Evolutionary conservation across 2,329 filamentous ascomycete genomes (phyloP), one percentile per base, ranked within the genome.

Genomic region (Orbilia blumenaviensis): DNA sequence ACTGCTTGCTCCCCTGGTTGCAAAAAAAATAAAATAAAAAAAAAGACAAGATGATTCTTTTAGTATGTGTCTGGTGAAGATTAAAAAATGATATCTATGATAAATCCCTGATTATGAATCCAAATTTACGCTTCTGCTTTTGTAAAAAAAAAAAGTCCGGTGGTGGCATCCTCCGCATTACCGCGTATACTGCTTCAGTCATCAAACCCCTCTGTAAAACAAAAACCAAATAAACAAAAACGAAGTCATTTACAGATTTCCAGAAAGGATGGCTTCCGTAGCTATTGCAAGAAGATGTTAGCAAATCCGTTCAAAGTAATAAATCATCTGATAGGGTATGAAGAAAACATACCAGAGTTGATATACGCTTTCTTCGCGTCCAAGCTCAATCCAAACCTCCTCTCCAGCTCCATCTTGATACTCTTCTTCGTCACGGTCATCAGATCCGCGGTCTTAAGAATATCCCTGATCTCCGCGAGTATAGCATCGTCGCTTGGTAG

Each of bases 391-490:
- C 92, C 92, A 81, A 99, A 99, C 78, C 94, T 88, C 81, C 89
- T 89, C 86, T 99, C 95, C 71, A 99, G 85, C 85, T 99, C 95
- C 79, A 88, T 85, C 87, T 98, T 98, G 84, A 99, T 92, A 80
- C 92, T 93, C 89, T 99, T 99, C 89, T 99, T 99, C 79, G 95
- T 99, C 46, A 99, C 92, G 3, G 89, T 94, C 95, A 99, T 99
- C 81, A 99, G 85, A 84, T 99, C 95, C 1, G 93, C 94, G 10
- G 91, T 96, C 80, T 90, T 88, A 77, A 99, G 85, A 78, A 99
- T 97, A 81, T 97, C 93, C 61, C 95, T 89, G 80, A 99, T 99
- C 86, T 99, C 95, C 0, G 93, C 90, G 78, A 99, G 85, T 58
- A 99, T 86, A 9, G 92, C 91, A 81, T 99, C 95, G 80, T 99